Evolutionary conservation across 495 filamentous ascomycete genomes (phyloP), one percentile per base, ranked within the genome.

Genomic region (Letharia columbiana): DNA sequence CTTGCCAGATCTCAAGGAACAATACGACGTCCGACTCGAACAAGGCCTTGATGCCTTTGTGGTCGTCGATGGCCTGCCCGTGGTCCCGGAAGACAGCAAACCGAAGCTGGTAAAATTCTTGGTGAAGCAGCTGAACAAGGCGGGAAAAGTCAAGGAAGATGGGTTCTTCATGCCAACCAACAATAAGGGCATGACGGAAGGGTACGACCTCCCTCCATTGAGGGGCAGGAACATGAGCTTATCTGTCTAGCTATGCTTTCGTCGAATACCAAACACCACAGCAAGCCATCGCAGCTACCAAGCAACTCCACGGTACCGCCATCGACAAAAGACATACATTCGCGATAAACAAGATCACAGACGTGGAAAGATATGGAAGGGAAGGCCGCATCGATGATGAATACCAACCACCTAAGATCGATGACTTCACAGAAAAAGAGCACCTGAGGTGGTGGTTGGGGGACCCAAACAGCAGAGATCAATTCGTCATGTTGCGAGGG

Each of bases 311-410:
- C 73, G 84, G 83, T 67, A 84, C 88, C 23, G 83, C 92, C 35
- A 87, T 98, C 72, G 94, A 98, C 80, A 96, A 91, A 82, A 96
- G 85, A 79, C 91, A 98, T 82, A 96, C 89, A 31, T 84, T 98
- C 67, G 83, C 85, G 68, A 92, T 98, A 72, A 98, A 98, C 84
- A 98, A 98, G 78, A 80, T 98, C 73, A 96, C 93, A 72, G 94
- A 98, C 76, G 90, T 98, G 71, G 94, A 98, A 70, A 88, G 93
- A 66, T 98, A 92, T 77, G 94, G 94, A 39, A 85, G 91, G 20
- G 93, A 97, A 78, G 94, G 95, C 68, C 86, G 91, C 42, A 84
- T 98, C 71, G 87, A 95, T 63, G 94, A 98, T 71, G 87, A 91
- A 68, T 97, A 96, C 75, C 83, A 83, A 39, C 81, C 88, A 10